phyloP scores from a whole-genome alignment of 2,329 filamentous ascomycete genomes.

The Amauroascus verrucosus region DNA sequence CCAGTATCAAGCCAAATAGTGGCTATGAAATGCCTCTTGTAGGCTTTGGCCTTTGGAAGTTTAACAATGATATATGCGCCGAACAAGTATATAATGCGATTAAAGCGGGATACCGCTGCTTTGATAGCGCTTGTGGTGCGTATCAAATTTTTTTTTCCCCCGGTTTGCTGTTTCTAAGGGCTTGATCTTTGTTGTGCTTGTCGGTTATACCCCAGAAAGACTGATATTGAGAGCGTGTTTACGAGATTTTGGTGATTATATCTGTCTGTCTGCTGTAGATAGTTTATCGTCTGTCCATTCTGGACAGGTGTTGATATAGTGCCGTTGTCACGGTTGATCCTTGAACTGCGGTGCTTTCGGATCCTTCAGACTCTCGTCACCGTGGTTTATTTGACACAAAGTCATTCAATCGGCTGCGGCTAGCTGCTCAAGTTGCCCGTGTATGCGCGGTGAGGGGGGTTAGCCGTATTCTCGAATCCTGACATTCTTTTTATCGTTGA shows the following conservation, averaged over 20 bases:
- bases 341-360: conserved; percentile 3
- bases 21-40: conserved; percentile 35
- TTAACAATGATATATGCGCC: conserved; percentile 60
- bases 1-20: conserved; percentile 18
- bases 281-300: not conserved
- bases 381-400: no score
- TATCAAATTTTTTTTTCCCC: conserved; percentile 7
- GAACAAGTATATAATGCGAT: conserved; percentile 67
- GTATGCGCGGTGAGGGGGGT: conserved; percentile 1
- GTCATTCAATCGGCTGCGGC: not conserved
- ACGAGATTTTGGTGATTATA: not conserved
- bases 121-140: conserved; percentile 51
- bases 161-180: no score
- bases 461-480: not conserved
- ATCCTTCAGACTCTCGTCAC: not conserved
- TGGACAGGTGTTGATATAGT: not conserved
- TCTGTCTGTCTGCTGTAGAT: not conserved
- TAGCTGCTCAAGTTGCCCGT: not conserved
- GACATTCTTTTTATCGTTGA: not conserved
- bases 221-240: not conserved
- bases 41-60: conserved; percentile 61
- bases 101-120: conserved; percentile 51
- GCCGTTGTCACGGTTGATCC: not conserved
- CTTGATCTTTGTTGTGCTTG: not conserved
- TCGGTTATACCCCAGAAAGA: not conserved